These are phyloP conservation scores for Arthrobotrys iridis DNA, from an alignment of 2,329 filamentous ascomycete genomes.

Conservation along the genomic window DNA sequence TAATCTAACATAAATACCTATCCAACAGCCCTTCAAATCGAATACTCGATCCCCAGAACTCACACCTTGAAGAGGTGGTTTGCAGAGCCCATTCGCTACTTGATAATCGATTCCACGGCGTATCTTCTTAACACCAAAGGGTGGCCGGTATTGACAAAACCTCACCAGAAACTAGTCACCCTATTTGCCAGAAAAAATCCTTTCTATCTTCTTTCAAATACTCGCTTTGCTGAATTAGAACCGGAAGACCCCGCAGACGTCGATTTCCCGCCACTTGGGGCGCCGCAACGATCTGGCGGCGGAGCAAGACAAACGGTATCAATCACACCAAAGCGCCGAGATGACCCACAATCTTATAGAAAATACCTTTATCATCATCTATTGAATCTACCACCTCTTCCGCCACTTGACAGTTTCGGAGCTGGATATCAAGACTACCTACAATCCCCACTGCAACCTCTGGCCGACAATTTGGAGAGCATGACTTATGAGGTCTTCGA, in stretches of 20 bases:
- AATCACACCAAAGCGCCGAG: conserved; percentile 61
- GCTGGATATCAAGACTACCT: conserved; percentile 90
- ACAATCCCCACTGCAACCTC: conserved; percentile 90
- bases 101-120: conserved; percentile 67
- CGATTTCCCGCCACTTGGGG: conserved; percentile 58
- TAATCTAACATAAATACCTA: background rate
- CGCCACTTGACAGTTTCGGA: conserved; percentile 73
- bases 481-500: conserved; percentile 99
- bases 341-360: conserved; percentile 73
- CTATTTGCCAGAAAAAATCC: conserved; percentile 73
- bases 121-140: conserved; percentile 72
- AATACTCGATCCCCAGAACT: conserved; percentile 34
- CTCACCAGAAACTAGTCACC: conserved; percentile 71
- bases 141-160: conserved; percentile 70
- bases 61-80: conserved; percentile 74
- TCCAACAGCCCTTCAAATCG: conserved; percentile 65
- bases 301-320: conserved; percentile 54
- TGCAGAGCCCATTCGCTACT: conserved; percentile 72
- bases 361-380: conserved; percentile 87
- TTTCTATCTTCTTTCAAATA: conserved; percentile 72
- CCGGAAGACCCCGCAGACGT: conserved; percentile 59
- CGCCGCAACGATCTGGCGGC: background rate
- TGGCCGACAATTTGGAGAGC: conserved; percentile 95
- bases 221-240: conserved; percentile 61
- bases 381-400: conserved; percentile 76